Evolutionary conservation across 257 asterid species (phyloP), one percentile per base, ranked within the genome.

Genomic region (Catharanthus roseus): DNA sequence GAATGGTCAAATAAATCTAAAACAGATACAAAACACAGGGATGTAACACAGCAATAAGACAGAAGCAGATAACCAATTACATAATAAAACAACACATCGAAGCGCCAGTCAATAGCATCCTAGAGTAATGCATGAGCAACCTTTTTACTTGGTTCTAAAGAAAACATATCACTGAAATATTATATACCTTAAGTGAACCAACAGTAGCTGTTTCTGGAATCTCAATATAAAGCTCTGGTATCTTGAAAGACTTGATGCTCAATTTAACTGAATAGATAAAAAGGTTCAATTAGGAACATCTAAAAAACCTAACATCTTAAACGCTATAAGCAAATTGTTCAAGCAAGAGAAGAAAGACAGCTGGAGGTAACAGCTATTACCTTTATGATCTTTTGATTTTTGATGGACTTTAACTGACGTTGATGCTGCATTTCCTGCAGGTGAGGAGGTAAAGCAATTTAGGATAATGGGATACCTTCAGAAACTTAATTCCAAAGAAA

Each of bases 141-240:
- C 39, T 69, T 34, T 71, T 26, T 33, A 64, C 44, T 3, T 16
- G 31, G 5, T 21, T 38, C 26, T 38, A 4, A 9, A 38, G 10
- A 38, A 39, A n/a, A 39, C 55, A 65, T 23, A 49, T 53, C 47
- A 51, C 53, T 33, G 57, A 63, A 29, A 5, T 29, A 47, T 26
- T 66, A 68, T 80, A 64, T 76, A 95, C 99, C 97, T 91, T 95
- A 71, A 95, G 85, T 36, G 96, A 88, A 77, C 97, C 97, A 69
- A 95, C 87, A 42, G 93, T 95, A 51, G 89, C 90, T 66, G 84
- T 87, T 85, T 95, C 97, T 62, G 99, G 92, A 80, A 95, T 95
- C 88, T 95, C 99, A 29, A 95, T 78, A 75, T 85, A 88, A 71
- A 95, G 90, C 82, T 95, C 99, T 18, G 99, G 99, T 79, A 95